Evolutionary conservation across 2,329 filamentous ascomycete species (phyloP), one percentile per base, ranked within the genome.

Genomic region (Phialophora macrospora): DNA sequence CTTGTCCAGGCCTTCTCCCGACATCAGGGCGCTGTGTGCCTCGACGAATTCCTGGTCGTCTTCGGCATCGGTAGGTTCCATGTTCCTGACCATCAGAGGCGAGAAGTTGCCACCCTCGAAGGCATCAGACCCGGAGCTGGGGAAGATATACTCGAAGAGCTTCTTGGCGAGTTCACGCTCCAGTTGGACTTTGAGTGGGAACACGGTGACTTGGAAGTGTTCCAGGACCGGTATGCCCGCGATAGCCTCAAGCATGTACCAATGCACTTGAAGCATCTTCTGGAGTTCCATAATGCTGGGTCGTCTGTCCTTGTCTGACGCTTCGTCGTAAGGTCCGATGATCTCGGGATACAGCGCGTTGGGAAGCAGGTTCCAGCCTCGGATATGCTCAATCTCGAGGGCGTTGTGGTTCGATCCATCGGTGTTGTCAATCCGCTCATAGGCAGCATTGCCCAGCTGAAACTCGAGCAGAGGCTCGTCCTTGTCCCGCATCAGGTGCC

Each of bases 191-290:
- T 93, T 96, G 76, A 99, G 86, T 0, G 95, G 96, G 76, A 96
- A 93, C 22, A 99, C 81, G 62, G 93, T 92, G 62, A 99, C 91
- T 77, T 98, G 93, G 74, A 99, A 99, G 73, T 96, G 91, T 72
- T 98, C 94, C 83, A 99, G 92, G 34, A 99, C 93, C 0, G 94
- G 92, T 68, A 99, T 99, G 56, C 95, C 95, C 44, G 94, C 95
- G 76, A 99, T 97, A 7, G 95, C 93, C 79, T 99, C 95, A 4
- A 99, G 84, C 92, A 97, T 97, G 75, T 97, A 89, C 92, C 96
- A 99, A 75, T 96, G 95, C 12, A 99, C 91, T 38, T 90, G 88
- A 59, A 99, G 85, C 90, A 98, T 98, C 74, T 93, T 92, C 55
- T 68, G 65, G 1, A 57, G 49, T 32, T 66, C 63, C 7, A 51